Base-by-base conservation (phyloP, 768 basidiomycete genomes). In the Trametes cinnabarina region DNA sequence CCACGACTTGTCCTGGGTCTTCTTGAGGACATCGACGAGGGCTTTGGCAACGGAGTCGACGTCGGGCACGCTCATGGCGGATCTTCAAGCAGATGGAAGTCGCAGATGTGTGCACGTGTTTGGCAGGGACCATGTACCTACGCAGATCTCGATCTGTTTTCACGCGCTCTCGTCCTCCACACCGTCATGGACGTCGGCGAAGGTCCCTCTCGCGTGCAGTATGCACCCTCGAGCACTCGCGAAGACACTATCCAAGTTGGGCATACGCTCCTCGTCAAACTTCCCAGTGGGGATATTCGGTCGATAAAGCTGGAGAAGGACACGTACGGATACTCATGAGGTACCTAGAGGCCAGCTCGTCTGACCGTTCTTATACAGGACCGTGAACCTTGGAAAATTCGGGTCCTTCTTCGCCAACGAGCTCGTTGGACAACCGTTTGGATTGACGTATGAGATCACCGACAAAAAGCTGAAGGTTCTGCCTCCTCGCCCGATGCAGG, bases 361-460 rank as follows among this genome's bases (percentile, higher is more conserved):
- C 53, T 62, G 49, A 62, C 60, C 32, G 25, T 17, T 20, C 3
- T 11, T 19, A 8, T 47, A 42, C 67, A 95, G 94, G 46, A 82
- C 77, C 15, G 71, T 94, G 44, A 81, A 83, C 32, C 75, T 97
- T 19, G 94, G 94, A 60, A 92, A 91, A 73, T 86, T 90, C 59
- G 97, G 96, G 11, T 82, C 85, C 3, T 98, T 99, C 72, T 72
- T 81, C 58, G 80, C 86, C 17, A 84, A 84, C 58, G 85, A 92
- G 51, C 80, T 99, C 30, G 77, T 96, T 28, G 86, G 85, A 23
- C 83, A 92, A 58, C 87, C 87, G 1, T 98, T 90, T 69, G 97
- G 96, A 4, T 77, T 94, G 57, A 86, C 91, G 0, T 94, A 95
- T 71, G 94, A 98, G 70, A 88, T 98, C 55, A 70, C 77, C 17